phyloP scores from a whole-genome alignment of 2,329 filamentous ascomycete genomes.

The Colletotrichum tabaci region DNA sequence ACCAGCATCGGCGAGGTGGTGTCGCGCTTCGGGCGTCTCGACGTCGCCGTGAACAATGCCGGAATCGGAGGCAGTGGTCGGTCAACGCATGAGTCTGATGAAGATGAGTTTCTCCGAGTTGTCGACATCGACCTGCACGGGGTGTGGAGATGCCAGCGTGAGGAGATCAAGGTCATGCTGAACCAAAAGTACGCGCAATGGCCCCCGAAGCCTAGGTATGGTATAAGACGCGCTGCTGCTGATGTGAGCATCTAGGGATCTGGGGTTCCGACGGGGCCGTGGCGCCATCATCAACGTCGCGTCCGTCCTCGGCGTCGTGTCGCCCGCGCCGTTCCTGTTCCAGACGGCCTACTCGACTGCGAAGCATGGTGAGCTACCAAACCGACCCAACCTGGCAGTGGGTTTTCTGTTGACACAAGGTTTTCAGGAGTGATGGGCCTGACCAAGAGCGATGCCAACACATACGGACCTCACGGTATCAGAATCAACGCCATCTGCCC shows the following conservation, averaged over 20 bases:
- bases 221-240: not conserved
- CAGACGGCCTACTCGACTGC: conserved; percentile 65
- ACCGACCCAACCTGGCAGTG: too few species aligned
- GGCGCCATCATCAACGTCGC: conserved; percentile 70
- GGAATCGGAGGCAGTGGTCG: conserved; percentile 61
- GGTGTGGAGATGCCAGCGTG: conserved; percentile 70
- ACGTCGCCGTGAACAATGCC: conserved; percentile 70
- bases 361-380: conserved; percentile 61
- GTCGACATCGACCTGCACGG: conserved; percentile 69
- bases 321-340: conserved; percentile 51
- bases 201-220: too few species aligned
- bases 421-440: conserved; percentile 62
- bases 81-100: conserved; percentile 61
- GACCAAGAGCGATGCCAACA: conserved; percentile 67
- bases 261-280: conserved; percentile 57
- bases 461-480: conserved; percentile 66
- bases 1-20: conserved; percentile 58
- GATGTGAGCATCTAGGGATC: conserved; percentile 47
- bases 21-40: conserved; percentile 65
- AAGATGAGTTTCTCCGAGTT: conserved; percentile 65
- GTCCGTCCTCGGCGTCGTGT: conserved; percentile 66
- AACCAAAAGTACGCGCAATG: conserved; percentile 58
- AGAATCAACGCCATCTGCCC: conserved; percentile 75
- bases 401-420: not conserved
- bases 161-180: conserved; percentile 66